A percentile compares a stretch with the other conserved stretches of the same genome.
phyloP scores from a whole-genome alignment of 164 flowering plant genomes.

The Dillenia suffruticosa region DNA sequence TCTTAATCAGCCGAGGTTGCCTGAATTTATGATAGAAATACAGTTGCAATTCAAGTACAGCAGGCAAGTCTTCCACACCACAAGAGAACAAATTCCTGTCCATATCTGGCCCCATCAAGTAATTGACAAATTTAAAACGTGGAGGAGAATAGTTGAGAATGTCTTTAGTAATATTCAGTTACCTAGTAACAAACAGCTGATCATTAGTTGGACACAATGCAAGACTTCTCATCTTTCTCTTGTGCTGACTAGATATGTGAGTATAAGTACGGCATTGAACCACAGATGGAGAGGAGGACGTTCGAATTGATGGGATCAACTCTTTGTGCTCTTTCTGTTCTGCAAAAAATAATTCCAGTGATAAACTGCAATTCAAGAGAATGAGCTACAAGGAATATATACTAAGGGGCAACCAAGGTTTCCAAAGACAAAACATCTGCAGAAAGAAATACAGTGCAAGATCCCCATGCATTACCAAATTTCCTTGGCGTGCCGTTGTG shows the following conservation, averaged over 20 bases:
- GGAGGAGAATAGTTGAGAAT: too few relatives aligned
- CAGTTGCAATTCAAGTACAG: too few relatives aligned
- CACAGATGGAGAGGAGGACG: constrained; percentile 37
- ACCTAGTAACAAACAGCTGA: constrained; percentile 90
- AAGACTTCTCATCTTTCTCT: constrained; percentile 87
- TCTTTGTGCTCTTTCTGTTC: constrained; percentile 72
- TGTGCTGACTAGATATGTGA: constrained; percentile 76
- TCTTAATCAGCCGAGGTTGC: too few relatives aligned
- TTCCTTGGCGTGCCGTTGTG: constrained; percentile 62
- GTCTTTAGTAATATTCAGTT: neutral
- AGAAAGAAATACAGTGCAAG: neutral
- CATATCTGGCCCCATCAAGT: too few relatives aligned
- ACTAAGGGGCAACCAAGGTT: neutral
- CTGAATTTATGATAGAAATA: too few relatives aligned
- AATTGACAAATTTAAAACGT: too few relatives aligned
- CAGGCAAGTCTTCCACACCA: too few relatives aligned
- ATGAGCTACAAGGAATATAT: neutral
- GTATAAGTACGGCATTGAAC: constrained; percentile 41
- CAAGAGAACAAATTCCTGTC: too few relatives aligned
- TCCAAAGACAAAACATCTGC: neutral
- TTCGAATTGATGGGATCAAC: constrained; percentile 52
- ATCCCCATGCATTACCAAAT: constrained; percentile 37
- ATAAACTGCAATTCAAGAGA: neutral
- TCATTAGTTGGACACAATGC: constrained; percentile 66
- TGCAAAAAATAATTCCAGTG: constrained; percentile 24